Percentiles rank a stretch among this genome's conserved stretches.
These are phyloP conservation scores for Trypanosoma cruzi DNA, from an alignment of 208 protist genomes.

Conservation along the genomic window DNA sequence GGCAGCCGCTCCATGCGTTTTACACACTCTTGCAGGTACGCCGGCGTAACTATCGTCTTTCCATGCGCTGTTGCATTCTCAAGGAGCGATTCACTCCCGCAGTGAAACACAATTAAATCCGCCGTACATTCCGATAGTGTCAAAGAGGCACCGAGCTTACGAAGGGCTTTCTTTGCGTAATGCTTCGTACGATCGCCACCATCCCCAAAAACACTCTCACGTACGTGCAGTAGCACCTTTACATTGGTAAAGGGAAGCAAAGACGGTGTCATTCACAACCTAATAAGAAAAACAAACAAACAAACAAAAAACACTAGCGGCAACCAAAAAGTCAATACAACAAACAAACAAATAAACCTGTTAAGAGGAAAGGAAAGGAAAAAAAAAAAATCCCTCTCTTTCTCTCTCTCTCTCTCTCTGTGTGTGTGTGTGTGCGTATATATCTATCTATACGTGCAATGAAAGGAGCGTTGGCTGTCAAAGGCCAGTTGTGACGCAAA, in stretches of 20 bases:
- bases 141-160: constrained; percentile 61
- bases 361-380: too few relatives aligned
- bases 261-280: background rate
- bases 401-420: too few relatives aligned
- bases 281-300: background rate
- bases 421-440: too few relatives aligned
- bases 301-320: constrained; percentile 17
- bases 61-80: constrained; percentile 22
- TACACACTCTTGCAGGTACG: constrained; percentile 49
- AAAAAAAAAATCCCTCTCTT: too few relatives aligned
- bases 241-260: constrained; percentile 37
- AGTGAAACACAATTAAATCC: constrained; percentile 56
- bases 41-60: constrained; percentile 49
- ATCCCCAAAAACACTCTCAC: background rate
- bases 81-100: constrained; percentile 40
- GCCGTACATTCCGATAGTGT: constrained; percentile 53
- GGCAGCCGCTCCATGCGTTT: constrained; percentile 27
- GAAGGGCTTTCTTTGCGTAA: constrained; percentile 29
- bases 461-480: background rate
- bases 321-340: too few relatives aligned
- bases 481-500: background rate
- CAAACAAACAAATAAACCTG: too few relatives aligned
- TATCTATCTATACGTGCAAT: too few relatives aligned
- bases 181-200: constrained; percentile 15
- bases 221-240: constrained; percentile 66